Conservation (phyloP, 1,139 yeast genomes). For the Yamadazyma friedrichii region DNA sequence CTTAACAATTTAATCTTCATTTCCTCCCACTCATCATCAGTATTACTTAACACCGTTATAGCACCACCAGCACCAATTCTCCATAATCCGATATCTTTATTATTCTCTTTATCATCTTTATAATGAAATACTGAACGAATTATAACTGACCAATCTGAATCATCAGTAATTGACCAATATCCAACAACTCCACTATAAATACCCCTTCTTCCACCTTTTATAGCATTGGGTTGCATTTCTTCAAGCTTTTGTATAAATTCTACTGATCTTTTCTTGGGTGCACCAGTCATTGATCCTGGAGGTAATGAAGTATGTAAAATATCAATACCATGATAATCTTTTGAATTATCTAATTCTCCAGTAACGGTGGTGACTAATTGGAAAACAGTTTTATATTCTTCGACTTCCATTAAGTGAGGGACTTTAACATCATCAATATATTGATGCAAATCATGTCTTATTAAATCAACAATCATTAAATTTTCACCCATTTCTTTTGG, state of each 20-base stretch:
- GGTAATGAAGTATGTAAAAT: constrained; percentile 78
- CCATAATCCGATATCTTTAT: constrained; percentile 47
- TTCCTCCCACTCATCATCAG: constrained; percentile 88
- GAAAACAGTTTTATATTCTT: constrained; percentile 86
- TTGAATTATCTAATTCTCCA: constrained; percentile 49
- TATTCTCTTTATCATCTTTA: constrained; percentile 43
- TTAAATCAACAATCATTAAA: constrained; percentile 93
- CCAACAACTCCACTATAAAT: constrained; percentile 94
- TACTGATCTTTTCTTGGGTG: constrained; percentile 92
- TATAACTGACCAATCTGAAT: constrained; percentile 94
- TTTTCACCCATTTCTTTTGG: constrained; percentile 97
- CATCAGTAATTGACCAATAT: constrained; percentile 87
- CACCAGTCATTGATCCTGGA: constrained; percentile 99
- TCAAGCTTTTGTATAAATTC: constrained; percentile 67
- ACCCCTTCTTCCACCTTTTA: constrained; percentile 61
- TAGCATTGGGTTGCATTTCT: constrained; percentile 38
- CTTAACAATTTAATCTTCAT: constrained; percentile 79
- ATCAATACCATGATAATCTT: constrained; percentile 67
- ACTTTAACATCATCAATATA: constrained; percentile 69
- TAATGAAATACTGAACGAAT: constrained; percentile 83
- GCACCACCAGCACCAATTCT: constrained; percentile 99
- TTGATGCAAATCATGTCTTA: constrained; percentile 84
- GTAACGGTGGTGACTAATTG: constrained; percentile 88
- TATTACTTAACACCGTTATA: constrained; percentile 82
- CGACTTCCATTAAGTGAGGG: constrained; percentile 82